Percentiles rank a stretch among this genome's conserved stretches.
phyloP scores from a whole-genome alignment of 2,329 filamentous ascomycete genomes.

The Cladophialophora immunda region DNA sequence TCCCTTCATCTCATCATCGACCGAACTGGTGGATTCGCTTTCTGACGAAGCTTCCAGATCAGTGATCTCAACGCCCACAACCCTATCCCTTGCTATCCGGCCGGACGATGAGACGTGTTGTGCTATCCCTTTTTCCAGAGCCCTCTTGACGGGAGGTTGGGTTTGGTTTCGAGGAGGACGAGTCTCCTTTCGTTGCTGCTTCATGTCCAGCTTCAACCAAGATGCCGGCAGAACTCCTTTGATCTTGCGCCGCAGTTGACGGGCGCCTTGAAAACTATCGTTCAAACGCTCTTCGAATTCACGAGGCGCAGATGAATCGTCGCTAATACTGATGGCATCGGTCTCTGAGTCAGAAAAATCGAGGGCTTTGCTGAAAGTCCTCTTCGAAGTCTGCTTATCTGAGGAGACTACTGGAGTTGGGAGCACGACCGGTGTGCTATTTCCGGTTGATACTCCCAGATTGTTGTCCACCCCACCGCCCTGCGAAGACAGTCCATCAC shows the following conservation, averaged over 20 bases:
- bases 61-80: conserved; percentile 9
- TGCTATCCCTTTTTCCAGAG: conserved; percentile 35
- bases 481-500: conserved; percentile 44
- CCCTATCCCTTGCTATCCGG: background rate
- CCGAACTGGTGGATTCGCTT: conserved; percentile 20
- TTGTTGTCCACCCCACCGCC: conserved; percentile 4
- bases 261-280: conserved; percentile 43
- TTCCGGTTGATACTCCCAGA: background rate
- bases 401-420: conserved; percentile 38
- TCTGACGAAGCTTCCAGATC: conserved; percentile 20
- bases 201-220: conserved; percentile 43
- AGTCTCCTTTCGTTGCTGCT: conserved; percentile 24
- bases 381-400: conserved; percentile 26
- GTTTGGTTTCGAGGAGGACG: conserved; percentile 15
- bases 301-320: conserved; percentile 15
- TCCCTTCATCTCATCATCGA: background rate
- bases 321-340: conserved; percentile 33
- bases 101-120: conserved; percentile 24
- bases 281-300: conserved; percentile 33
- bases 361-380: conserved; percentile 38
- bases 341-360: conserved; percentile 33
- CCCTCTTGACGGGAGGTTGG: conserved; percentile 29
- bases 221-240: conserved; percentile 60
- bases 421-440: conserved; percentile 29
- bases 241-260: conserved; percentile 51